A percentile compares a stretch with the other conserved stretches of the same genome.
phyloP scores from a whole-genome alignment of 495 filamentous ascomycete genomes.

The Podospora bellae-mahoneyi region DNA sequence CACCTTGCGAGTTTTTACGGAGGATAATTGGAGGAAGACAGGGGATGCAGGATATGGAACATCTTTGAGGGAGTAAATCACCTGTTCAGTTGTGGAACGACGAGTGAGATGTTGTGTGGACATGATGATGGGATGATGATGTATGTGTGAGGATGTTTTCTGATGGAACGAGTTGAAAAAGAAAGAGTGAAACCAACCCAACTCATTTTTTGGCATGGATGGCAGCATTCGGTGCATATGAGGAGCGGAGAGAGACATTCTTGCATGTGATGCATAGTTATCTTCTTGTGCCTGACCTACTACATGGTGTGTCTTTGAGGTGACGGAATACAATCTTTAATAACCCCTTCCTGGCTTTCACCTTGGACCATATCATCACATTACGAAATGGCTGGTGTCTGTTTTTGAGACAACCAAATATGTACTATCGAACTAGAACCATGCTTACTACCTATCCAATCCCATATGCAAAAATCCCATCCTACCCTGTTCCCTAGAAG shows the following conservation, averaged over 20 bases:
- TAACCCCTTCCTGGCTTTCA: background rate
- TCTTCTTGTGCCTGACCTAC: background rate
- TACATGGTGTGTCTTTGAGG: background rate
- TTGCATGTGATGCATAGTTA: background rate
- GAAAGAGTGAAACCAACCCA: background rate
- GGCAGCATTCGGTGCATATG: background rate
- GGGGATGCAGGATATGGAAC: background rate
- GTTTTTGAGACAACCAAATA: background rate
- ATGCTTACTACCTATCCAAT: background rate
- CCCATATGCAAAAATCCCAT: background rate
- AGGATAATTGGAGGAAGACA: background rate
- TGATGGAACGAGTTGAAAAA: background rate
- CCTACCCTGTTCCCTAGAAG: background rate
- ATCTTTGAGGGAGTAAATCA: background rate
- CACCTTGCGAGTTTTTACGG: background rate
- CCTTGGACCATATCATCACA: no score
- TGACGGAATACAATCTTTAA: background rate
- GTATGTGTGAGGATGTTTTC: background rate
- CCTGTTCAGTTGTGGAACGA: background rate
- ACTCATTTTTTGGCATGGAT: background rate
- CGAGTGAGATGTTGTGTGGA: slow-evolving; percentile 4
- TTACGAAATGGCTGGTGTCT: background rate
- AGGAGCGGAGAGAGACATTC: background rate
- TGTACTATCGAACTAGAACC: background rate
- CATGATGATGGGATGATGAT: slow-evolving; percentile 7